phyloP scores from a whole-genome alignment of 2,329 filamentous ascomycete genomes.

The Trichoderma hamatum region DNA sequence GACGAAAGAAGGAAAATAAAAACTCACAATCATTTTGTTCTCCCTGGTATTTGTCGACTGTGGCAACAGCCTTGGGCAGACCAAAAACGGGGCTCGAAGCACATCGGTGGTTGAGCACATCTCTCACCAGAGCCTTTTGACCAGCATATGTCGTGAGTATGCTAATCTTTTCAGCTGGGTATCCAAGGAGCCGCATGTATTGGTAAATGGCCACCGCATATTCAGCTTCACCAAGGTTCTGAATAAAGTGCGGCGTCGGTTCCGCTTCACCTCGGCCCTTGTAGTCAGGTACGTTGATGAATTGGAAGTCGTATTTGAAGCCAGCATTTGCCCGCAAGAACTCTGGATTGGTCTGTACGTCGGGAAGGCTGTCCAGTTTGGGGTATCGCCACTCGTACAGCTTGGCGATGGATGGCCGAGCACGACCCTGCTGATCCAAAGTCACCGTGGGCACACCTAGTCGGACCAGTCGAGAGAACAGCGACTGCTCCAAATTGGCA shows the following conservation, averaged over 20 bases:
- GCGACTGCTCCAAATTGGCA: constrained; percentile 91
- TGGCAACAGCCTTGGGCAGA: constrained; percentile 84
- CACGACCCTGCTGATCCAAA: constrained; percentile 91
- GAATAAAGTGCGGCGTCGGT: constrained; percentile 90
- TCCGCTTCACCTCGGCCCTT: constrained; percentile 87
- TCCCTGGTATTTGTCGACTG: constrained; percentile 98
- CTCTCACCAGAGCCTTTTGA: constrained; percentile 82
- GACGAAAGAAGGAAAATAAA: not conserved
- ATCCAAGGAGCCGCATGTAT: constrained; percentile 96
- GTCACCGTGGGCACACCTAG: constrained; percentile 89
- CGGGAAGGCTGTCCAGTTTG: constrained; percentile 75
- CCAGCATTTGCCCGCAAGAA: constrained; percentile 86
- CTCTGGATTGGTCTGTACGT: constrained; percentile 68
- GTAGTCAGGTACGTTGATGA: constrained; percentile 93
- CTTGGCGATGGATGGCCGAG: constrained; percentile 81
- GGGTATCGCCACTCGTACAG: constrained; percentile 95
- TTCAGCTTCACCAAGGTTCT: constrained; percentile 95
- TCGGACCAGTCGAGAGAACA: constrained; percentile 88
- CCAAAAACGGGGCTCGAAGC: constrained; percentile 83
- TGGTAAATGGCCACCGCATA: constrained; percentile 95
- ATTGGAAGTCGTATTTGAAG: constrained; percentile 93
- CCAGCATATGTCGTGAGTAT: constrained; percentile 95
- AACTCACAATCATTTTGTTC: constrained; percentile 97
- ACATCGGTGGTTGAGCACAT: constrained; percentile 84
- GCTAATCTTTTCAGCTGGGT: constrained; percentile 79